Percentiles rank a stretch among this genome's conserved stretches.
Evolutionary conservation across 345 rosid genomes (phyloP).

Genomic region (Capsella bursapastoris): DNA sequence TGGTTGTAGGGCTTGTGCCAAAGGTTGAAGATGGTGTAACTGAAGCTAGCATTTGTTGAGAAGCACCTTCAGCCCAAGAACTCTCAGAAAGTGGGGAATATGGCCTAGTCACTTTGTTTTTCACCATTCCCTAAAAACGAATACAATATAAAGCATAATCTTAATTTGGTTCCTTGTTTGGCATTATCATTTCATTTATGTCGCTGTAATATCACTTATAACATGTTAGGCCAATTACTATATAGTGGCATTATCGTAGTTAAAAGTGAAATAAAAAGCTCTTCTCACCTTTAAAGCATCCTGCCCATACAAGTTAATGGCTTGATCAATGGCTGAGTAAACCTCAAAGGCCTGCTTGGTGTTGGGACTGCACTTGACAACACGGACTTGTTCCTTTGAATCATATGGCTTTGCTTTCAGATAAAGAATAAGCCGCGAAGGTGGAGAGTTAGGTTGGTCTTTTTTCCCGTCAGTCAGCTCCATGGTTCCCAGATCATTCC

Average conservation of each 20-base stretch:
- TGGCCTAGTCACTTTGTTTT: constrained; percentile 79
- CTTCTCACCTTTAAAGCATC: constrained; percentile 61
- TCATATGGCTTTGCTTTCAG: constrained; percentile 60
- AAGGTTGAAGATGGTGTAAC: constrained; percentile 62
- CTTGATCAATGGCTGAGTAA: constrained; percentile 72
- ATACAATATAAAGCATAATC: neutral
- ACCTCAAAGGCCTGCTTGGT: constrained; percentile 72
- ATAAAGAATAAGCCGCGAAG: constrained; percentile 71
- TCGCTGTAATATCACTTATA: neutral
- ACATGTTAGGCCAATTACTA: neutral
- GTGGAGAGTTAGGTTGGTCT: constrained; percentile 72
- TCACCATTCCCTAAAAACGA: constrained; percentile 63
- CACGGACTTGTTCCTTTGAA: constrained; percentile 69
- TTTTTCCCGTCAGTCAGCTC: constrained; percentile 85
- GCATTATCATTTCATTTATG: constrained; percentile 4
- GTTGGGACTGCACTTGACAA: constrained; percentile 74
- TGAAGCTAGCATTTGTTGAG: constrained; percentile 60
- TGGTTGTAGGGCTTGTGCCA: constrained; percentile 50
- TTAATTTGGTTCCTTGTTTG: constrained; percentile 13
- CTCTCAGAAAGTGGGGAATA: constrained; percentile 72
- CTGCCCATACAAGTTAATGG: constrained; percentile 66
- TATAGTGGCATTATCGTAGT: neutral
- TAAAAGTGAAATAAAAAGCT: constrained; percentile 16
- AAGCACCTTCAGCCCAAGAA: constrained; percentile 56
- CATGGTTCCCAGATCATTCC: constrained; percentile 84